Evolutionary conservation across 1,139 yeast genomes (phyloP).

Genomic region (Petasospora fabianii): DNA sequence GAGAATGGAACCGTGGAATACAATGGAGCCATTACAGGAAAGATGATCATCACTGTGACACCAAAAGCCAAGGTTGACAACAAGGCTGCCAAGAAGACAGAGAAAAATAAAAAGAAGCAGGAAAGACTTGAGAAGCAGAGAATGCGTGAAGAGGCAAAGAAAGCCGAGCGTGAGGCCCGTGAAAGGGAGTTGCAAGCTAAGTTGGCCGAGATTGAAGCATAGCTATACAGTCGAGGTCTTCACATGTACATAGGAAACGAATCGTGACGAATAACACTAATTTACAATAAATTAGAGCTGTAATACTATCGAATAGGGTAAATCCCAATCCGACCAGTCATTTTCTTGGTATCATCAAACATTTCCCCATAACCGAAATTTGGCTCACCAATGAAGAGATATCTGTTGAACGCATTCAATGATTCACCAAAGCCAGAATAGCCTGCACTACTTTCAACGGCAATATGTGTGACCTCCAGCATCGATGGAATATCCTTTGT

Average conservation of each 20-base stretch:
- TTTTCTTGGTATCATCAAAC: conserved; percentile 17
- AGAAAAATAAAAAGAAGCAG: conserved; percentile 18
- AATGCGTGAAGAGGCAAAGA: conserved; percentile 23
- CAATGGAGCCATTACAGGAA: conserved; percentile 30
- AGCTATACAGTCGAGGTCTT: background rate
- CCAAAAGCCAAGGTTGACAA: conserved; percentile 27
- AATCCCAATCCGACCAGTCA: conserved; percentile 27
- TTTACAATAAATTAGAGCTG: background rate
- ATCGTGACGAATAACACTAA: background rate
- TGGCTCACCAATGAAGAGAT: conserved; percentile 45
- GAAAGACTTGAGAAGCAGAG: conserved; percentile 23
- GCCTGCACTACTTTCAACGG: conserved; percentile 28
- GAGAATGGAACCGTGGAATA: conserved; percentile 32
- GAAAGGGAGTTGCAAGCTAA: conserved; percentile 15
- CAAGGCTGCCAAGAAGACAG: conserved; percentile 24
- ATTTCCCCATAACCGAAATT: conserved; percentile 34
- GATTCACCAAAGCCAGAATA: conserved; percentile 40
- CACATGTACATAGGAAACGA: conserved; percentile 1
- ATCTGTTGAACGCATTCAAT: conserved; percentile 28
- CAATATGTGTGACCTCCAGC: conserved; percentile 14
- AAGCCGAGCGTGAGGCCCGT: conserved; percentile 15
- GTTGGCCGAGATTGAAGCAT: conserved; percentile 3
- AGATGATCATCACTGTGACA: conserved; percentile 28
- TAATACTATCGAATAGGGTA: conserved; percentile 11
- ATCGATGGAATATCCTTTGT: conserved; percentile 4